Evolutionary conservation across 305 asterid genomes (phyloP).

Genomic region (Ruellia speciosa): DNA sequence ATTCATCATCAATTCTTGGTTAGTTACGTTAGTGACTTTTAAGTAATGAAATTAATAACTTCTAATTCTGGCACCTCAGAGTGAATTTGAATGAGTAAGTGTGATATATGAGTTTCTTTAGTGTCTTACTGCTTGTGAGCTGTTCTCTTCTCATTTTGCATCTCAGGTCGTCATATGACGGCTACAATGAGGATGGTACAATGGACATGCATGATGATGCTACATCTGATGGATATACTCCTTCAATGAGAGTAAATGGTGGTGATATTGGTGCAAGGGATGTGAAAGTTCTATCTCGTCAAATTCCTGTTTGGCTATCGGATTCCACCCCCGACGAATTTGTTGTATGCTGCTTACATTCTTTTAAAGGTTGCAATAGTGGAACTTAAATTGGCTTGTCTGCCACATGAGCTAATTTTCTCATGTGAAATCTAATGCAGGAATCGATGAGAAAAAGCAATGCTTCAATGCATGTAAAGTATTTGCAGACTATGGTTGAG

Average conservation of each 20-base stretch:
- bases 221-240: conserved; percentile 47
- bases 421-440: conserved; percentile 41
- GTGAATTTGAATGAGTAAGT: too few relatives aligned
- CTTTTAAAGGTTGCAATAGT: conserved; percentile 20
- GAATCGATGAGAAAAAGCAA: conserved; percentile 89
- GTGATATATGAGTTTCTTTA: too few relatives aligned
- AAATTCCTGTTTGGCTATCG: conserved; percentile 80
- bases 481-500: conserved; percentile 94
- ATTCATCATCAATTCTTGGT: too few relatives aligned
- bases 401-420: conserved; percentile 25
- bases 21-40: too few relatives aligned
- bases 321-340: conserved; percentile 97
- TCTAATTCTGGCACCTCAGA: too few relatives aligned
- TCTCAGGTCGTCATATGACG: conserved; percentile 64
- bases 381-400: conserved; percentile 25
- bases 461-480: conserved; percentile 78
- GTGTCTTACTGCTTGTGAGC: conserved; percentile 9
- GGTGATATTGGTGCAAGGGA: conserved; percentile 52
- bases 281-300: conserved; percentile 46
- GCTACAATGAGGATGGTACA: conserved; percentile 63
- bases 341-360: conserved; percentile 56
- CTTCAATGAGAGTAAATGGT: conserved; percentile 49
- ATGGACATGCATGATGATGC: conserved; percentile 55
- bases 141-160: conserved; percentile 24
- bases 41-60: too few relatives aligned